Conservation (phyloP, 768 basidiomycete species). For the Trichaptum fuscoviolaceum region DNA sequence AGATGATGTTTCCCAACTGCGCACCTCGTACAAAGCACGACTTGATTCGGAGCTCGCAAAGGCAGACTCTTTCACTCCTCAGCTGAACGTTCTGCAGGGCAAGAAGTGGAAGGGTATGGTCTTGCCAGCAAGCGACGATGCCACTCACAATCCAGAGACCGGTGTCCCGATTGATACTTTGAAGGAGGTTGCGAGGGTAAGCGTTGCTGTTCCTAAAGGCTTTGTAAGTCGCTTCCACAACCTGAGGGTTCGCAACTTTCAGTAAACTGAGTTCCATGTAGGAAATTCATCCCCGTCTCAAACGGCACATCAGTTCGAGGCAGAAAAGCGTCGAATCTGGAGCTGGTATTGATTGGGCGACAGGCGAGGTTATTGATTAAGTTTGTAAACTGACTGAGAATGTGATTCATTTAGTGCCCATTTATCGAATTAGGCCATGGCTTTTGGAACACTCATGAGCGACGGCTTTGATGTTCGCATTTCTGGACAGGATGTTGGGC, state of each 20-base stretch:
- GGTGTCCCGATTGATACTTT: slow-evolving; percentile 55
- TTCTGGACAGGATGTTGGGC: slow-evolving; percentile 89
- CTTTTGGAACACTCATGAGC: slow-evolving; percentile 80
- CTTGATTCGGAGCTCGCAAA: slow-evolving; percentile 59
- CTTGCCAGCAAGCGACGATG: slow-evolving; percentile 56
- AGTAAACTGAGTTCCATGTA: slow-evolving; percentile 22
- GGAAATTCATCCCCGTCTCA: slow-evolving; percentile 77
- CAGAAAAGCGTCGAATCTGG: slow-evolving; percentile 64
- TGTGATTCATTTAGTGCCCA: slow-evolving; percentile 5
- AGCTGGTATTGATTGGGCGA: slow-evolving; percentile 81
- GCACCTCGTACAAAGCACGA: slow-evolving; percentile 51
- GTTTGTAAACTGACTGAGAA: neutral
- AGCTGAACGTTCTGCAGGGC: slow-evolving; percentile 50
- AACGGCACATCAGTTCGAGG: slow-evolving; percentile 74
- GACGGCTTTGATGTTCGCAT: slow-evolving; percentile 83
- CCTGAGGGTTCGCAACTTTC: neutral
- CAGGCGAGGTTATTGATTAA: slow-evolving; percentile 61
- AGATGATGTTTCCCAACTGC: slow-evolving; percentile 44
- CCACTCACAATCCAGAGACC: slow-evolving; percentile 55
- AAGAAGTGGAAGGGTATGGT: slow-evolving; percentile 57
- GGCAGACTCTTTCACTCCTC: slow-evolving; percentile 42
- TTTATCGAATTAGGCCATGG: slow-evolving; percentile 55
- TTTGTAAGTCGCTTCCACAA: slow-evolving; percentile 51
- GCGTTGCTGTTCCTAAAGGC: slow-evolving; percentile 49
- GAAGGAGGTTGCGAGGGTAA: slow-evolving; percentile 56